These are phyloP conservation scores for Sclerotinia borealis DNA, from an alignment of 2,329 filamentous ascomycete species.

Conservation along the genomic window DNA sequence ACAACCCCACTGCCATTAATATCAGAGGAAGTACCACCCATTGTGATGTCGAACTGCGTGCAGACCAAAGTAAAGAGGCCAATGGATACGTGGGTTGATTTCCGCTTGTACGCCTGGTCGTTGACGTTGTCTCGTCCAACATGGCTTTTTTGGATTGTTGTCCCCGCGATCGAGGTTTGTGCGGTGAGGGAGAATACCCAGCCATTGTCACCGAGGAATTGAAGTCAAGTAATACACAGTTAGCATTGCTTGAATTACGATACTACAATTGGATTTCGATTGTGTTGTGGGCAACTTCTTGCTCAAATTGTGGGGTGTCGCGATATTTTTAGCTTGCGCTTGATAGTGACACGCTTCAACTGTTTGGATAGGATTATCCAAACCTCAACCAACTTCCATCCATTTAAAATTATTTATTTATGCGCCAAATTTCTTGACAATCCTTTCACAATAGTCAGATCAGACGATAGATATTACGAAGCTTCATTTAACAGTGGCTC, in stretches of 20 bases:
- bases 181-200: constrained; percentile 4
- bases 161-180: constrained; percentile 9
- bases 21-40: constrained; percentile 87
- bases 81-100: constrained; percentile 62
- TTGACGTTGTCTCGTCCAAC: neutral
- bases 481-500: too few species aligned
- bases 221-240: neutral
- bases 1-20: constrained; percentile 83
- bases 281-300: neutral
- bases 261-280: too few species aligned
- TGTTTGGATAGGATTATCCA: neutral
- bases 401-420: too few species aligned
- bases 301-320: neutral
- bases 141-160: neutral
- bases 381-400: too few species aligned
- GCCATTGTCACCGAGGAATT: constrained; percentile 7
- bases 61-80: constrained; percentile 90
- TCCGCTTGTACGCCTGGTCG: constrained; percentile 8
- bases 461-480: too few species aligned
- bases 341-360: too few species aligned
- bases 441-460: too few species aligned
- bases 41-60: constrained; percentile 76
- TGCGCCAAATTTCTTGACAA: neutral
- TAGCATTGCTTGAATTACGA: constrained; percentile 1
- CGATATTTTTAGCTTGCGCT: constrained; percentile 2